These are phyloP conservation scores for Breviolum minutum DNA, from an alignment of 73 alveolate species.

Conservation along the genomic window DNA sequence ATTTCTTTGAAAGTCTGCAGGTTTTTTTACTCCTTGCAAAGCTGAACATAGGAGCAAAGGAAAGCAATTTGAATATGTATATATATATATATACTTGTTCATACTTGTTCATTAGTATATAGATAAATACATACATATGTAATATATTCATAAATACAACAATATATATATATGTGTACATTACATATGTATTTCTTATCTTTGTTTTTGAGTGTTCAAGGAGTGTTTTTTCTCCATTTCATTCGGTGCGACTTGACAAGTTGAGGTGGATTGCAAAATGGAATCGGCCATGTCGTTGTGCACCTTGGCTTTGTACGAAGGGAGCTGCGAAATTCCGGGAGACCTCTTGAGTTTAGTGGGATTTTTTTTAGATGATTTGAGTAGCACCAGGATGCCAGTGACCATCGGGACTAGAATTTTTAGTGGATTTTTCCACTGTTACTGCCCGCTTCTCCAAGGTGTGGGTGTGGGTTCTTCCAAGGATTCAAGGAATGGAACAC, in stretches of 20 bases:
- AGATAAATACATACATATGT: too few species aligned
- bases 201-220: neutral
- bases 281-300: constrained; percentile 78
- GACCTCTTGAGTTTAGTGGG: too few species aligned
- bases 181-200: neutral
- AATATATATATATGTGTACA: neutral
- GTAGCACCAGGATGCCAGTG: too few species aligned
- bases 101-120: neutral
- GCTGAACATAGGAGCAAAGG: neutral
- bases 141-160: neutral
- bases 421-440: too few species aligned
- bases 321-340: too few species aligned
- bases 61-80: neutral
- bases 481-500: too few species aligned
- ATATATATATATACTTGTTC: constrained; percentile 13
- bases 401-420: too few species aligned
- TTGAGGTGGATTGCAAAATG: constrained; percentile 49
- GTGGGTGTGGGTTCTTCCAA: too few species aligned
- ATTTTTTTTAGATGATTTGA: too few species aligned
- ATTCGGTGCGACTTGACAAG: neutral
- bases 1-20: too few species aligned
- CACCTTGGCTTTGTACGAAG: neutral
- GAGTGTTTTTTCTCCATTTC: neutral
- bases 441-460: too few species aligned
- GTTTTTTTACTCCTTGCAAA: neutral